Conservation (phyloP, 371 early-diverging fungal genomes). For the Zychaea mexicana region DNA sequence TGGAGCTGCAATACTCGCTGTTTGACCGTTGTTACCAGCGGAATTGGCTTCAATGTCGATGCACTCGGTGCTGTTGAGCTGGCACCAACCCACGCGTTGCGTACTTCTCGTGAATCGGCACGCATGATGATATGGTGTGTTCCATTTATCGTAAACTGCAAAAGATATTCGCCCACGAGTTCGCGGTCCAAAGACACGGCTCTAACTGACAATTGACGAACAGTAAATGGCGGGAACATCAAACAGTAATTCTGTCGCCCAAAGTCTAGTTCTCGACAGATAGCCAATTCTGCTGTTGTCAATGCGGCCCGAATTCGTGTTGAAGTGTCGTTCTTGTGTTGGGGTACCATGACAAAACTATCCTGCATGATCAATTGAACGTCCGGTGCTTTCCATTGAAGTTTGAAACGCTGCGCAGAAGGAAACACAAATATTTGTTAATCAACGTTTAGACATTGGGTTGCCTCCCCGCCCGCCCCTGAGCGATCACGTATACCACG, state of each 20-base stretch:
- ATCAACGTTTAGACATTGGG: background rate
- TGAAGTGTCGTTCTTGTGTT: background rate
- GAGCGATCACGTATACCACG: constrained; percentile 3
- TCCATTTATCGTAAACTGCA: constrained; percentile 19
- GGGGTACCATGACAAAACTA: constrained; percentile 2
- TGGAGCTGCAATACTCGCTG: constrained; percentile 1
- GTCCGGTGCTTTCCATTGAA: constrained; percentile 12
- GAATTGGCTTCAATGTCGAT: constrained; percentile 7
- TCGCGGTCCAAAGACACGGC: constrained; percentile 22
- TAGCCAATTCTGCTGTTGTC: constrained; percentile 11
- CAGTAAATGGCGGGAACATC: constrained; percentile 24
- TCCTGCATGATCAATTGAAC: constrained; percentile 18
- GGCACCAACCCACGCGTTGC: constrained; percentile 29
- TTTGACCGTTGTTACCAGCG: constrained; percentile 4
- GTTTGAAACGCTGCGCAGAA: constrained; percentile 23
- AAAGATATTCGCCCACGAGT: constrained; percentile 26
- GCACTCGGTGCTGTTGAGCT: constrained; percentile 4
- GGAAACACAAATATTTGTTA: background rate
- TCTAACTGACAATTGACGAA: constrained; percentile 19
- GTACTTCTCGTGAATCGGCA: constrained; percentile 16
- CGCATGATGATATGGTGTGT: constrained; percentile 13
- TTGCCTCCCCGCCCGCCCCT: background rate
- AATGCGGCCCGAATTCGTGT: constrained; percentile 16
- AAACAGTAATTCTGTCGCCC: constrained; percentile 15
- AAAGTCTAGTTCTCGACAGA: constrained; percentile 13